Conservation (phyloP, 2,329 filamentous ascomycete genomes). For the Pseudonectria buxi region DNA sequence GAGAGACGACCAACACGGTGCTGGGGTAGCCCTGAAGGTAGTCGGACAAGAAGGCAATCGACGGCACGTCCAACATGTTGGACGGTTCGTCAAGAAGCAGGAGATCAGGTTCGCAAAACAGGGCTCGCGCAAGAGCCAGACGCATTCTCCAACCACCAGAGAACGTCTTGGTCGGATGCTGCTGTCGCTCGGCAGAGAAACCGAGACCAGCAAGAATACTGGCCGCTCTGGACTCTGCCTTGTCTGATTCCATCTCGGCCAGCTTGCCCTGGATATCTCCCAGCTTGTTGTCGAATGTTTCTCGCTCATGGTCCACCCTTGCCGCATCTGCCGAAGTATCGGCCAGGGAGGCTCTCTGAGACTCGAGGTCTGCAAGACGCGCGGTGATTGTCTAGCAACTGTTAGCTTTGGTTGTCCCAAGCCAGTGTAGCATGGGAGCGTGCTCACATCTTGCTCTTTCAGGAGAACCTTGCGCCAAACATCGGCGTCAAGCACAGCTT, state of each 20-base stretch:
- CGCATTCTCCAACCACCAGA: slow-evolving; percentile 99
- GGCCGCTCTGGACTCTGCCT: slow-evolving; percentile 89
- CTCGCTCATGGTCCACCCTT: slow-evolving; percentile 76
- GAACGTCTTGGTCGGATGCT: slow-evolving; percentile 92
- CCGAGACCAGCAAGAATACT: slow-evolving; percentile 95
- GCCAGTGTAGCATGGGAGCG: background rate
- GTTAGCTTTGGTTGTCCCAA: slow-evolving; percentile 24
- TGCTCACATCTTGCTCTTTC: slow-evolving; percentile 71
- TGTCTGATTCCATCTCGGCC: slow-evolving; percentile 98
- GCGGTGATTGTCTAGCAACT: slow-evolving; percentile 62
- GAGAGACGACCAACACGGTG: slow-evolving; percentile 91
- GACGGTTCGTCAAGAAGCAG: slow-evolving; percentile 97
- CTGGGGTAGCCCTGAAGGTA: slow-evolving; percentile 93
- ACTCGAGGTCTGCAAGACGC: slow-evolving; percentile 70
- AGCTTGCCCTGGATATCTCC: slow-evolving; percentile 88
- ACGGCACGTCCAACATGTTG: slow-evolving; percentile 99
- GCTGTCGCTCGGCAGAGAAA: slow-evolving; percentile 89
- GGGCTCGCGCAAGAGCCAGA: slow-evolving; percentile 83
- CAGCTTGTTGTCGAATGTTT: slow-evolving; percentile 83
- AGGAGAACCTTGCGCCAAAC: slow-evolving; percentile 97
- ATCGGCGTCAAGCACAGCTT: slow-evolving; percentile 93
- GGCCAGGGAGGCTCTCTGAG: slow-evolving; percentile 70
- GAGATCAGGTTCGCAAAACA: slow-evolving; percentile 97
- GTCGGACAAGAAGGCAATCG: slow-evolving; percentile 93
- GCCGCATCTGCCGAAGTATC: slow-evolving; percentile 88